A percentile compares a stretch with the other conserved stretches of the same genome.
These are phyloP conservation scores for Auxenochlorella pyrenoidosa DNA, from an alignment of 139 green algal genomes.

Conservation along the genomic window DNA sequence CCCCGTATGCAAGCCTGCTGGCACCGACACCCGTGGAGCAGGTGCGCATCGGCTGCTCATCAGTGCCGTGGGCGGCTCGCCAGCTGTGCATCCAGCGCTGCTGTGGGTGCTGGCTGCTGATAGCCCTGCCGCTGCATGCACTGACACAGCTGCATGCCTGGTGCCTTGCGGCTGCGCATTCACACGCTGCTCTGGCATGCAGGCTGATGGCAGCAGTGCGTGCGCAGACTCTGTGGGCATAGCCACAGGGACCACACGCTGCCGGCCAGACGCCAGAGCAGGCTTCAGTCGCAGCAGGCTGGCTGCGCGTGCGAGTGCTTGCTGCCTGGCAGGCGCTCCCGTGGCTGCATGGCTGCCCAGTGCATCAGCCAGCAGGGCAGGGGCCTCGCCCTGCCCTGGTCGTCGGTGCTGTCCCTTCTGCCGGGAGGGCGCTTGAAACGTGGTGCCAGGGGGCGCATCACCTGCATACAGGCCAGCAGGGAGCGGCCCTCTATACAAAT, in stretches of 20 bases:
- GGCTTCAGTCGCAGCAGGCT: slow-evolving; percentile 8
- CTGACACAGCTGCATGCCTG: neutral
- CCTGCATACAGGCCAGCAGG: no score
- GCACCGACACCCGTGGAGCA: neutral
- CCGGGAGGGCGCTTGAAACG: no score
- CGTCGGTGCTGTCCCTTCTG: no score
- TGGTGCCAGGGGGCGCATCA: no score
- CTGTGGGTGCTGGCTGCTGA: slow-evolving; percentile 4
- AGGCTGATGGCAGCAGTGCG: neutral
- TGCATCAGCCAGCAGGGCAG: slow-evolving; percentile 3
- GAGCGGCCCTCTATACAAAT: no score
- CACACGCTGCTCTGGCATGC: neutral
- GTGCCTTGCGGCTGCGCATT: neutral
- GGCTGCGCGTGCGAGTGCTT: neutral
- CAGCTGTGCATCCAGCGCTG: neutral
- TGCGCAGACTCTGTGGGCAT: neutral
- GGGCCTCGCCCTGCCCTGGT: neutral
- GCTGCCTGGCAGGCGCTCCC: neutral
- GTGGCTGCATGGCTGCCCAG: slow-evolving; percentile 14
- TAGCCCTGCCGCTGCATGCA: neutral
- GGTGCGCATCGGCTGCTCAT: neutral
- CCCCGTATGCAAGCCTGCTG: neutral
- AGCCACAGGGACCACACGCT: neutral
- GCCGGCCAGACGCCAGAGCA: neutral
- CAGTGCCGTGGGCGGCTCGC: no score